Percentiles rank a stretch among this genome's conserved stretches.
These are phyloP conservation scores for Colletotrichum sp. DNA, from an alignment of 2,329 filamentous ascomycete species.

Conservation along the genomic window DNA sequence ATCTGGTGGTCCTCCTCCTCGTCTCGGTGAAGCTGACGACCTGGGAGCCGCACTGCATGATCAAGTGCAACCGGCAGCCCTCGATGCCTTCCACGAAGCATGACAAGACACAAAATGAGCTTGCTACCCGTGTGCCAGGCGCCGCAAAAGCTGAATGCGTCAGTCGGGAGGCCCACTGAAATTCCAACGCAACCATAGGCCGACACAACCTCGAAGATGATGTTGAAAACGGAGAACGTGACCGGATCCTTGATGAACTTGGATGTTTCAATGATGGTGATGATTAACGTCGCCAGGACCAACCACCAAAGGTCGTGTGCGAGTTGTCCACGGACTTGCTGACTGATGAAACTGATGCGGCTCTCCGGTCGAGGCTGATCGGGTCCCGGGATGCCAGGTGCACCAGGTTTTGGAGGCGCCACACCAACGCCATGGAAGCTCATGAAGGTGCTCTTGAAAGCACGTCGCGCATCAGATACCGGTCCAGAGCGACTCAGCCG, in stretches of 20 bases:
- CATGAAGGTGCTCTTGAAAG: not conserved
- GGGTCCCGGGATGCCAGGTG: not conserved
- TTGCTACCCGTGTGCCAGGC: slow-evolving; percentile 61
- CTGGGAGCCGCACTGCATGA: slow-evolving; percentile 52
- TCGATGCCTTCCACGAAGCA: slow-evolving; percentile 61
- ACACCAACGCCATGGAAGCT: not conserved
- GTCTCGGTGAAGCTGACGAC: slow-evolving; percentile 31
- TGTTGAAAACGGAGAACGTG: slow-evolving; percentile 64
- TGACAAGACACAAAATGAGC: slow-evolving; percentile 63
- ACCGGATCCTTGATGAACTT: slow-evolving; percentile 57
- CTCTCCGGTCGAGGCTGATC: slow-evolving; percentile 27
- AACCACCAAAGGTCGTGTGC: slow-evolving; percentile 73
- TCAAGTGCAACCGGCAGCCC: slow-evolving; percentile 62
- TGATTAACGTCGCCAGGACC: slow-evolving; percentile 62
- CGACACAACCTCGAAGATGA: slow-evolving; percentile 62
- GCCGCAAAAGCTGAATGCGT: slow-evolving; percentile 60
- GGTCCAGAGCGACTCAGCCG: not conserved
- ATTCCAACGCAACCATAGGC: slow-evolving; percentile 68
- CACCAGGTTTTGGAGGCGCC: not conserved
- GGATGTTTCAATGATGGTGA: slow-evolving; percentile 63
- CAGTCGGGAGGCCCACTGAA: slow-evolving; percentile 59
- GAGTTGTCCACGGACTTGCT: slow-evolving; percentile 67
- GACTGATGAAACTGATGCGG: slow-evolving; percentile 53
- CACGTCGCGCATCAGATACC: not conserved
- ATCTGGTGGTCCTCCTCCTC: slow-evolving; percentile 29